Percentiles rank a stretch among this genome's conserved stretches.
These are phyloP conservation scores for Pseudogymnoascus sp. DNA, from an alignment of 2,329 filamentous ascomycete genomes.

Conservation along the genomic window DNA sequence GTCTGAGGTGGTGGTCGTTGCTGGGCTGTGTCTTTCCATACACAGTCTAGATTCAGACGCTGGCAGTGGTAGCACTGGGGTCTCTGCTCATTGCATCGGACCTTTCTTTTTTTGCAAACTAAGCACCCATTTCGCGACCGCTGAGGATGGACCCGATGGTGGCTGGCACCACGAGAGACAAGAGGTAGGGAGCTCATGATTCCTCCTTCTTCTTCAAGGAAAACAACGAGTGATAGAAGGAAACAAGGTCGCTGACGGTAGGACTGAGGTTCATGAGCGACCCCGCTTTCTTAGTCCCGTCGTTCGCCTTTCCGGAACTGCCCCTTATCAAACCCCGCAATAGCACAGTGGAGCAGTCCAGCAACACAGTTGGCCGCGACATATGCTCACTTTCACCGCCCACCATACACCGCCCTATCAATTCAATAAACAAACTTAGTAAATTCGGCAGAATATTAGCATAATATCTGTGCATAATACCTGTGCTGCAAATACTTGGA, in stretches of 20 bases:
- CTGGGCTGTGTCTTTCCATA: neutral
- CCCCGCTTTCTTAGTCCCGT: neutral
- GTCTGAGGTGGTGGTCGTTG: neutral
- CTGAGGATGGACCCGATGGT: neutral
- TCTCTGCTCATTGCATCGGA: conserved; percentile 1
- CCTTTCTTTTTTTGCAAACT: neutral
- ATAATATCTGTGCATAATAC: too few species aligned
- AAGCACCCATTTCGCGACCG: conserved; percentile 3
- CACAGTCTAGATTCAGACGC: conserved; percentile 1
- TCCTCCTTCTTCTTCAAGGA: conserved; percentile 2
- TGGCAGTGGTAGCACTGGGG: conserved; percentile 2
- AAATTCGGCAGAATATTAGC: neutral
- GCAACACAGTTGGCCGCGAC: neutral
- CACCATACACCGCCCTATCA: neutral
- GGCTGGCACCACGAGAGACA: neutral
- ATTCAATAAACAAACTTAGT: neutral
- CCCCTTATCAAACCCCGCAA: neutral
- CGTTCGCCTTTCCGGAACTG: neutral
- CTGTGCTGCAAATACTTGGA: neutral
- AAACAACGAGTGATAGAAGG: neutral
- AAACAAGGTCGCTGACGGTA: neutral
- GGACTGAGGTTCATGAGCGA: neutral
- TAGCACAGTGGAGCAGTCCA: neutral
- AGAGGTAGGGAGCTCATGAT: neutral
- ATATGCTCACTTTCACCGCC: neutral